A percentile compares a stretch with the other conserved stretches of the same genome.
phyloP scores from a whole-genome alignment of 495 filamentous ascomycete genomes.

The Durotheca rogersii region DNA sequence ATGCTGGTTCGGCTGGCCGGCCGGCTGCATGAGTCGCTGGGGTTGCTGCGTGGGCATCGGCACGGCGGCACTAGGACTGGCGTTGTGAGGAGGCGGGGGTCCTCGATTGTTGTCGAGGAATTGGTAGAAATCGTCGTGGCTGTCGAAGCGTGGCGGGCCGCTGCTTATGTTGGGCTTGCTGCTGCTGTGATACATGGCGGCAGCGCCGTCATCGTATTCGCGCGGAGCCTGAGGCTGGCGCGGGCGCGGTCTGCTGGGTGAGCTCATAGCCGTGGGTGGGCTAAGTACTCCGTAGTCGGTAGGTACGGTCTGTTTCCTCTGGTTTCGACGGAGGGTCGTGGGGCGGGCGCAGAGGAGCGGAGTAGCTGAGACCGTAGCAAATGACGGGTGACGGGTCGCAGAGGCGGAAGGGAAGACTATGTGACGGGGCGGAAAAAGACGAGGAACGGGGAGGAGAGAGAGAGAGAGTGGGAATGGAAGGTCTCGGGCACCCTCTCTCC shows the following conservation, averaged over 20 bases:
- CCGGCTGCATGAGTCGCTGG: slow-evolving; percentile 21
- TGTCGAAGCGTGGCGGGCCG: slow-evolving; percentile 26
- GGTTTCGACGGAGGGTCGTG: too few species aligned
- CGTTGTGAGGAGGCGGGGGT: slow-evolving; percentile 11
- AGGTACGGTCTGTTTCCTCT: too few species aligned
- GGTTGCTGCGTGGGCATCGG: slow-evolving; percentile 24
- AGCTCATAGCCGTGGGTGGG: slow-evolving; percentile 16
- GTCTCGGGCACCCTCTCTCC: not conserved
- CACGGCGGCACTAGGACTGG: slow-evolving; percentile 6
- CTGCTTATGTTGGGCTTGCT: slow-evolving; percentile 9
- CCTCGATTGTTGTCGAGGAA: slow-evolving; percentile 35
- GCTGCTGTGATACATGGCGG: slow-evolving; percentile 17
- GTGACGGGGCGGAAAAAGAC: too few species aligned
- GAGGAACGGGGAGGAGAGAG: slow-evolving; percentile 4
- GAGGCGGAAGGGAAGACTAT: too few species aligned
- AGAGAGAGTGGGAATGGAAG: slow-evolving; percentile 14
- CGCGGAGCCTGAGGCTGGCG: slow-evolving; percentile 28
- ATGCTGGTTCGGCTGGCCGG: slow-evolving; percentile 9
- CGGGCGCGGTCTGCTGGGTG: slow-evolving; percentile 26
- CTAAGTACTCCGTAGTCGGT: too few species aligned
- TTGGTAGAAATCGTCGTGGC: slow-evolving; percentile 37
- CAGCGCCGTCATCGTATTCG: slow-evolving; percentile 29
- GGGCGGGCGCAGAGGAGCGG: not conserved
- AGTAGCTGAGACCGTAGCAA: too few species aligned
- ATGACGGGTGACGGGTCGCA: too few species aligned